Evolutionary conservation across 2,329 filamentous ascomycete species (phyloP), one percentile per base, ranked within the genome.

Genomic region (Ophiostoma sp.): DNA sequence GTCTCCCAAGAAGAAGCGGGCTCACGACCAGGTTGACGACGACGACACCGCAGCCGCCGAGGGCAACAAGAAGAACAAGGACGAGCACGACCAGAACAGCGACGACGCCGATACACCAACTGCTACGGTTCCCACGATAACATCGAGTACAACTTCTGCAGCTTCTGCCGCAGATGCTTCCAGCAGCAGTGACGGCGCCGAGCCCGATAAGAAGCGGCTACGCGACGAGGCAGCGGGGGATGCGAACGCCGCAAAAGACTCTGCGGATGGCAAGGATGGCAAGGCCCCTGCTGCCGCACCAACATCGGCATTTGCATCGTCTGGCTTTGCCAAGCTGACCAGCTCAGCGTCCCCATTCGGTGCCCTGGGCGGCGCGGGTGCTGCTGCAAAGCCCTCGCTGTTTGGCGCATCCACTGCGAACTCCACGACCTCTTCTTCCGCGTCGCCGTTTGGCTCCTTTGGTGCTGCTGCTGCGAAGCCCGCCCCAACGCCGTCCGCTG

Each of bases 1-100:
- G 27, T 88, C 85, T 12, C 87, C 87, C 42, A 89, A 88, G 79
- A 89, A 89, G 81, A 89, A 89, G 79, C 82, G 87, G 72, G 83
- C 81, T 41, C 84, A 85, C 72, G 85, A 86, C 71, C 81, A 87
- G 75, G 77, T 87, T 16, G 86, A 78, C 65, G 81, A 78, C 72
- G 81, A 80, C 52, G 70, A 76, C 5, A 76, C 79, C 49, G 76
- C 78, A 47, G 72, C 69, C 67, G 75, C 76, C 67, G 77, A 76
- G 63, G 75, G 77, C 68, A 75, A 77, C 45, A 76, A 78, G 41
- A 81, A 80, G 71, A 82, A 81, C 71, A 70, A 70, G 62, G 67
- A 76, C 75, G 70, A 81, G 78, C 70, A 52, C 64, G 64, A 65
- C 44, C 9, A 65, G 79, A 64, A 69, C 69, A 65, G 16, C 14